A percentile compares a stretch with the other conserved stretches of the same genome.
Evolutionary conservation across 805 yeast species (phyloP).

Genomic region (Barnettozyma sucrosica): DNA sequence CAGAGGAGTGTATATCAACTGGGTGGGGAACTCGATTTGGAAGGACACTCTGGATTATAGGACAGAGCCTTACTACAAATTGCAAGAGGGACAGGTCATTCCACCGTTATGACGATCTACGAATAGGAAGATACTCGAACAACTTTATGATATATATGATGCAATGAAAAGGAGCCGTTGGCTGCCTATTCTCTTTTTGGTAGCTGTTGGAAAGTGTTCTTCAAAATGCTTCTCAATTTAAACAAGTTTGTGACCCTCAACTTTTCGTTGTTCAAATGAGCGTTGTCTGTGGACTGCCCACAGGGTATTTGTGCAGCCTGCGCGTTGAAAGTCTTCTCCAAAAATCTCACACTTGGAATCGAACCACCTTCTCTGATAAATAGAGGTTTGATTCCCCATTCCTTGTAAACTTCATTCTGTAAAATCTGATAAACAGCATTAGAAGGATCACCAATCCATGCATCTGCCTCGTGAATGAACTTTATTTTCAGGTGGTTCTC

Average conservation of each 20-base stretch:
- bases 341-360: conserved; percentile 79
- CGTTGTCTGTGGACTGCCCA: conserved; percentile 92
- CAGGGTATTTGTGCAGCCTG: conserved; percentile 95
- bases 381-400: conserved; percentile 80
- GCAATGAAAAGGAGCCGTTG: not conserved
- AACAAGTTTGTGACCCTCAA: conserved; percentile 72
- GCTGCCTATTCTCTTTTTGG: conserved; percentile 12
- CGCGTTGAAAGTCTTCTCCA: conserved; percentile 78
- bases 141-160: not conserved
- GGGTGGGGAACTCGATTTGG: conserved; percentile 61
- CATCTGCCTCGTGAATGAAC: conserved; percentile 82
- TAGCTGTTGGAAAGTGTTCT: conserved; percentile 18
- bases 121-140: not conserved
- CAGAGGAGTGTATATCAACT: conserved; percentile 34
- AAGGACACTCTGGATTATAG: conserved; percentile 33
- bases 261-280: conserved; percentile 86
- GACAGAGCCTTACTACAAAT: conserved; percentile 27
- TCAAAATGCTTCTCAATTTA: conserved; percentile 61
- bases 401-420: conserved; percentile 50
- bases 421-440: conserved; percentile 70
- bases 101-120: conserved; percentile 3
- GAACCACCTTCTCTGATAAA: conserved; percentile 96
- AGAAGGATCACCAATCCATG: conserved; percentile 88
- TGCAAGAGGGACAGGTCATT: conserved; percentile 33
- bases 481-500: conserved; percentile 56